Percentiles rank a stretch among this genome's conserved stretches.
Conservation (phyloP, 768 basidiomycete genomes). For the Panaeolus cyanescens region DNA sequence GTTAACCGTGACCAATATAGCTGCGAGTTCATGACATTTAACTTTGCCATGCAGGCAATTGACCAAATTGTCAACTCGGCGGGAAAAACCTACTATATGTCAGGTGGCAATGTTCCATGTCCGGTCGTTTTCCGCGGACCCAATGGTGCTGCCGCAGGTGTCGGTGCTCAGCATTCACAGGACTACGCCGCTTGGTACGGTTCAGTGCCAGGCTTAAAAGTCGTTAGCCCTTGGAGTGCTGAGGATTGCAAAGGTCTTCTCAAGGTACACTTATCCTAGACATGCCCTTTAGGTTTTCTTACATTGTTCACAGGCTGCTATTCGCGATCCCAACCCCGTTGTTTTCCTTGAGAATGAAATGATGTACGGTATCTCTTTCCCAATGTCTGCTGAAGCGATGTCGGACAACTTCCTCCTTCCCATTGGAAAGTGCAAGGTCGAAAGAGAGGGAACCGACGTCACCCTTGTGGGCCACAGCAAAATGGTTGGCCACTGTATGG, state of each 20-base stretch:
- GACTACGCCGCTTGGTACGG: constrained; percentile 97
- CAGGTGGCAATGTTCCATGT: constrained; percentile 97
- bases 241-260: constrained; percentile 99
- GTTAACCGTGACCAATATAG: constrained; percentile 35
- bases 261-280: constrained; percentile 55
- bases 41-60: constrained; percentile 99
- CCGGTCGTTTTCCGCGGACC: constrained; percentile 99
- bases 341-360: constrained; percentile 99
- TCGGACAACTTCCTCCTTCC: constrained; percentile 94
- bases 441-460: constrained; percentile 89
- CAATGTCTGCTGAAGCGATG: constrained; percentile 93
- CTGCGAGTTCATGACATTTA: constrained; percentile 99
- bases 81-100: constrained; percentile 99
- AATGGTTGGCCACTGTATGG: constrained; percentile 94
- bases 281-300: background rate
- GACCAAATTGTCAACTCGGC: constrained; percentile 99
- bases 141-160: constrained; percentile 97
- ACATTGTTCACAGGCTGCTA: constrained; percentile 66
- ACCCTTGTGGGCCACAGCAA: constrained; percentile 98
- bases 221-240: constrained; percentile 96
- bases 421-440: constrained; percentile 97
- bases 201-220: constrained; percentile 93
- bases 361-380: constrained; percentile 97
- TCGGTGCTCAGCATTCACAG: constrained; percentile 96
- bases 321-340: constrained; percentile 97